Evolutionary conservation across 306 rosid species (phyloP).

Genomic region (Vigna angularis): DNA sequence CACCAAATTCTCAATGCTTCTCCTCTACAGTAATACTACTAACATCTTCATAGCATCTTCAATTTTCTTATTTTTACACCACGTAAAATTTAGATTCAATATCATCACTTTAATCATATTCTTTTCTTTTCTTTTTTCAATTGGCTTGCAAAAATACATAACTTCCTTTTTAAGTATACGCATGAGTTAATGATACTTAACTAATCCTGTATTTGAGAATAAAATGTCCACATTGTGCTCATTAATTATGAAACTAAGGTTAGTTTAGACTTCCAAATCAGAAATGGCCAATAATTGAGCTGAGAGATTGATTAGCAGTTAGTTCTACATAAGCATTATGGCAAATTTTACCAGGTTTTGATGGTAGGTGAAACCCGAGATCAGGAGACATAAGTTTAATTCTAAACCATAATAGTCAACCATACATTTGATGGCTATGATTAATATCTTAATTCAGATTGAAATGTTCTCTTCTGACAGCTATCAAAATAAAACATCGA

Average conservation of each 20-base stretch:
- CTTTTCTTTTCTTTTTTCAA: too few species aligned
- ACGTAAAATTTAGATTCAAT: too few species aligned
- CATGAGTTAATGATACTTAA: neutral
- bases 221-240: neutral
- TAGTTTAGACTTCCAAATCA: conserved; percentile 5
- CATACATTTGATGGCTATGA: conserved; percentile 41
- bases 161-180: neutral
- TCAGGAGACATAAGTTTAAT: conserved; percentile 38
- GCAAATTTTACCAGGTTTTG: conserved; percentile 39
- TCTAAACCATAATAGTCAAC: conserved; percentile 45
- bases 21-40: too few species aligned
- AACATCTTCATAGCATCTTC: too few species aligned
- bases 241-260: neutral
- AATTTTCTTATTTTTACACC: too few species aligned
- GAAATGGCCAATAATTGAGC: conserved; percentile 18
- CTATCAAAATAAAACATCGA: conserved; percentile 34
- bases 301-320: conserved; percentile 8
- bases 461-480: conserved; percentile 39
- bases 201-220: conserved; percentile 26
- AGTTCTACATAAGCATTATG: conserved; percentile 36
- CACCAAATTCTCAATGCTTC: too few species aligned
- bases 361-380: conserved; percentile 42
- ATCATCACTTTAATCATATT: too few species aligned
- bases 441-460: conserved; percentile 35
- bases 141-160: too few species aligned